phyloP scores from a whole-genome alignment of 371 early-diverging fungal genomes.

The Chytridiales sp. region DNA sequence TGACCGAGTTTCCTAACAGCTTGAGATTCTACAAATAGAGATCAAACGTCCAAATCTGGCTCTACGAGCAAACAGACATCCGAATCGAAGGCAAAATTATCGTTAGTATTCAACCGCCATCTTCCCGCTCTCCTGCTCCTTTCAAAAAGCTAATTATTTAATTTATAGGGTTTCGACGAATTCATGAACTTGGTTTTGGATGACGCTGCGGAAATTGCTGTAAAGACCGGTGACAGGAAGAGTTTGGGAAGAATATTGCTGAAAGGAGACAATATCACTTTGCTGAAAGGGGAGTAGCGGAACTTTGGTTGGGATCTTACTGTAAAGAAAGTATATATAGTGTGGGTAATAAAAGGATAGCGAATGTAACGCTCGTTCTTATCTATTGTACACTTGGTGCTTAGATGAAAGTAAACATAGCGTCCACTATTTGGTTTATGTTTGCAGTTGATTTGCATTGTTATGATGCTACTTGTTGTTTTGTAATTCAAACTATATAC shows the following conservation, averaged over 20 bases:
- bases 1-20: too few species aligned
- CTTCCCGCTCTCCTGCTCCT: background rate
- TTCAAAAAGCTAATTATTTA: background rate
- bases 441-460: too few species aligned
- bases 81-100: constrained; percentile 91
- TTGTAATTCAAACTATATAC: too few species aligned
- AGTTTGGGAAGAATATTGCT: constrained; percentile 77
- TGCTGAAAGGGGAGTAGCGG: constrained; percentile 37
- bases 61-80: constrained; percentile 80
- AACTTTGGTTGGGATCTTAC: too few species aligned
- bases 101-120: constrained; percentile 48
- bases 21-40: too few species aligned
- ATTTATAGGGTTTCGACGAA: constrained; percentile 90
- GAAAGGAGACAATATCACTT: constrained; percentile 85
- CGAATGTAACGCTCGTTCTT: too few species aligned
- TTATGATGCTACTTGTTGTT: too few species aligned
- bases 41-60: constrained; percentile 89
- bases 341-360: too few species aligned
- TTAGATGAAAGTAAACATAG: too few species aligned
- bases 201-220: constrained; percentile 78
- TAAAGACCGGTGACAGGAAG: constrained; percentile 71
- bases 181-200: constrained; percentile 96
- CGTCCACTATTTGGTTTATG: too few species aligned
- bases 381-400: too few species aligned
- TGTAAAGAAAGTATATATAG: too few species aligned